Percentiles rank a stretch among this genome's conserved stretches.
phyloP scores from a whole-genome alignment of 352 stramenopile species.

The Aphanomyces invadans region DNA sequence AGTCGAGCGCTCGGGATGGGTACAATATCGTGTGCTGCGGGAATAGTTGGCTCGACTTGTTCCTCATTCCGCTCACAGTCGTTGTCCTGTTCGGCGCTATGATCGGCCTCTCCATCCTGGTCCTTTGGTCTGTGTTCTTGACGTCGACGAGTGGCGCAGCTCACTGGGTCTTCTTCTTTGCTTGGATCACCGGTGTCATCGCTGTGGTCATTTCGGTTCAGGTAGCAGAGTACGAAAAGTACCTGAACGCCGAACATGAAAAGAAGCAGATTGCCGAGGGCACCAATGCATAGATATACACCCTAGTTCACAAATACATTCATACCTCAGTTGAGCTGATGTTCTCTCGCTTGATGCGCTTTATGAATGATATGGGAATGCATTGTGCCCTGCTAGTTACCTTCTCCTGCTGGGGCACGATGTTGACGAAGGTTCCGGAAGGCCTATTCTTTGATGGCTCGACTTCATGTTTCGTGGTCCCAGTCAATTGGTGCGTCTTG shows the following conservation, averaged over 20 bases:
- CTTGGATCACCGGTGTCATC: neutral
- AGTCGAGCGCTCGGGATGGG: neutral
- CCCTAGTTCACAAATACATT: too few relatives aligned
- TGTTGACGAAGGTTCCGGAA: too few relatives aligned
- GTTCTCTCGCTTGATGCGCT: too few relatives aligned
- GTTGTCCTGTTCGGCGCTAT: constrained; percentile 7
- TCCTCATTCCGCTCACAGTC: neutral
- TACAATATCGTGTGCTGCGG: constrained; percentile 14
- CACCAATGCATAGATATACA: neutral
- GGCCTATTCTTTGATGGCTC: too few relatives aligned
- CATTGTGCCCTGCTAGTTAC: too few relatives aligned
- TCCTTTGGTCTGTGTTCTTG: neutral
- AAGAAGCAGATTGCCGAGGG: neutral
- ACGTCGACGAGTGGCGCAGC: neutral
- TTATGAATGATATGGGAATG: too few relatives aligned
- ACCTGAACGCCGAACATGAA: neutral
- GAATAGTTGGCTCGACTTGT: constrained; percentile 7
- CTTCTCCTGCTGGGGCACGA: too few relatives aligned
- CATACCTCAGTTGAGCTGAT: too few relatives aligned
- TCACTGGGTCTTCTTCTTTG: constrained; percentile 10
- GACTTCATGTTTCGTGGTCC: too few relatives aligned
- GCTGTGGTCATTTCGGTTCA: neutral
- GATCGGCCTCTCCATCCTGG: constrained; percentile 1
- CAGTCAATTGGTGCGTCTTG: too few relatives aligned
- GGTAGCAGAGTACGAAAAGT: neutral